Evolutionary conservation across 768 basidiomycete species (phyloP), one percentile per base, ranked within the genome.

Genomic region (Serendipita sp.): DNA sequence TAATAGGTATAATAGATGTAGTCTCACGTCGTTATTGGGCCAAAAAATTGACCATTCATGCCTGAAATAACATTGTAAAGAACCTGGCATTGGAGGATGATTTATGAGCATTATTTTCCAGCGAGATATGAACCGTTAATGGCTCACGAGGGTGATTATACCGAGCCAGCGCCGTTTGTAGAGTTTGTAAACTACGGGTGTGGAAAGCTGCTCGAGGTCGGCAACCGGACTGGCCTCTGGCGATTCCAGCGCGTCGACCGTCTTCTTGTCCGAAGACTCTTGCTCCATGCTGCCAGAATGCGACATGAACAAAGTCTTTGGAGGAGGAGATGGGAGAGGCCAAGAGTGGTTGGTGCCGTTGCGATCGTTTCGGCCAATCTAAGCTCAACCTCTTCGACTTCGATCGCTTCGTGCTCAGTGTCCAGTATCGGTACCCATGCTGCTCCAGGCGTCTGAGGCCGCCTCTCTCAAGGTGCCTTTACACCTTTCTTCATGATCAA

Each of bases 41-140:
- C 56, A 37, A 60, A 60, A n/a, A 60, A 60, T n/a, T 60, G 56
- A 11, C 56, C 56, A 35, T 60, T 60, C 56, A 60, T 60, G 56
- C 56, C 56, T 11, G 24, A 60, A 28, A 60, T 37, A n/a, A 60
- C 56, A 37, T 60, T 60, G 35, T 28, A 60, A 37, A 60, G 56
- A 37, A 60, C 56, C 56, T 60, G 35, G 56, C 16, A 60, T 16
- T n/a, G 34, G 11, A 7, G n/a, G 48, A 51, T 7, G 48, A n/a
- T 8, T 51, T 8, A 7, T 51, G 7, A 51, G 48, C 48, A 51
- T 51, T 7, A 41, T 41, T 13, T 7, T 16, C 16, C n/a, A 30
- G 32, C 16, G 35, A 37, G 10, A 28, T 8, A 60, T 60, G 8
- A 32, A 60, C 8, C n/a, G 5, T 7, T 24, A 32, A 16, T 7